Base-by-base conservation (phyloP, 345 rosid species). In the Lenwebbia sp. region DNA sequence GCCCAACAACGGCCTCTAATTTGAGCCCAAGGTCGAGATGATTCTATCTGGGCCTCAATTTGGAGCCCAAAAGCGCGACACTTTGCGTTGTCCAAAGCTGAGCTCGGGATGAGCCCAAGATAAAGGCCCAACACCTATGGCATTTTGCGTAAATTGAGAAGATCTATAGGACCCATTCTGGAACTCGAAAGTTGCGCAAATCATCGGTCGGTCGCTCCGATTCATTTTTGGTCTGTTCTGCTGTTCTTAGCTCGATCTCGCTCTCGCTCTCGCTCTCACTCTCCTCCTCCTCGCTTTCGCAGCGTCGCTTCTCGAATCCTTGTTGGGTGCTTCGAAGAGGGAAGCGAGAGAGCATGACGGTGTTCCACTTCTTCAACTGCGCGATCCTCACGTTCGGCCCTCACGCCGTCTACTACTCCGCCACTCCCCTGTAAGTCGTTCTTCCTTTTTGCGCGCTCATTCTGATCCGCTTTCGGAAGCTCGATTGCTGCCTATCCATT, bases 401-500 rank as follows among this genome's bases (percentile, higher is more conserved):
- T 86, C 99, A 97, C 91, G 99, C 99, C 89, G 98, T 97, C 86
- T 97, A 97, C 91, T 96, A 96, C 95, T 97, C 99, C 85, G 99
- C 99, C 83, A 97, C 99, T 85, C 99, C 99, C 0, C 86, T 96
- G 99, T 97, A 92, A 10, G 92, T 86, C 49, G 25, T 14, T 56
- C 41, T 25, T 21, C 83, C 28, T 50, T 33, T 10, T 25, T 52
- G 75, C 74, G 74, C 41, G 41, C 76, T 62, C 76, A 28, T 81
- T 74, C 58, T 22, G 33, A 82, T 23, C 85, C 62, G 62, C 51
- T 17, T 28, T n/a, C 81, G 41, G 49, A 85, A 22, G 52, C 86
- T 85, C 28, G 26, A 70, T 70, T 47, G 47, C 81, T 44, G 47
- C 40, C 14, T 44, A 37, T 37, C 78, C 26, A 70, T 37, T 70